phyloP scores from a whole-genome alignment of 2,329 filamentous ascomycete genomes.

The Sclerotinia minor region DNA sequence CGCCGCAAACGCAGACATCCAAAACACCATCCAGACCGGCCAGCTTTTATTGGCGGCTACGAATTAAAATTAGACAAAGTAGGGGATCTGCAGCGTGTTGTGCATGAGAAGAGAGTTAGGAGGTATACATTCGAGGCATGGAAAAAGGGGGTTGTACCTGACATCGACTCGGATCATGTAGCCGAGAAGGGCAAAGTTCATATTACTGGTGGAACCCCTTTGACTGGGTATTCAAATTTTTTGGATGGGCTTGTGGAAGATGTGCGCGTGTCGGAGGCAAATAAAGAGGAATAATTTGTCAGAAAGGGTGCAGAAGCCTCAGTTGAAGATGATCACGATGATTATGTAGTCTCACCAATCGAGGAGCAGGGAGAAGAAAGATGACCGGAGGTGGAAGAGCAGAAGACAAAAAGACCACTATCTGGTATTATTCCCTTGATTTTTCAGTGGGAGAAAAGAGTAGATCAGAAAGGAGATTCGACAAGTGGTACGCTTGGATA shows the following conservation, averaged over 20 bases:
- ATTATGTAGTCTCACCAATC: not conserved
- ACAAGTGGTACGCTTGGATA: not conserved
- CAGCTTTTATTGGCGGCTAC: slow-evolving; percentile 21
- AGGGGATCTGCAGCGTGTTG: slow-evolving; percentile 9
- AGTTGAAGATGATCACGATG: not conserved
- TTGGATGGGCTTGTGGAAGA: not conserved
- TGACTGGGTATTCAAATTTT: not conserved
- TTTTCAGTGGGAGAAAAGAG: not conserved
- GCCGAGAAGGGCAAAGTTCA: not conserved
- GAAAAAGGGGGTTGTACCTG: slow-evolving; percentile 16
- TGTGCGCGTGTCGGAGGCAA: not conserved
- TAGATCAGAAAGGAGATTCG: not conserved
- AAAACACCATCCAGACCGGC: slow-evolving; percentile 8
- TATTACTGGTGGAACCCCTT: not conserved
- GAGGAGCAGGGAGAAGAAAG: not conserved
- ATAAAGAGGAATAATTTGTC: not conserved
- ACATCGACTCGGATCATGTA: not conserved
- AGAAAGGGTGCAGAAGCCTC: not conserved
- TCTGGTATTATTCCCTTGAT: slow-evolving; percentile 4
- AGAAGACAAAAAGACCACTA: not conserved
- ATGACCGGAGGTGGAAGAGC: not conserved
- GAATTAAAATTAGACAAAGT: slow-evolving; percentile 14
- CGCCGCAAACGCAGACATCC: not conserved
- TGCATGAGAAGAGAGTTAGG: not conserved
- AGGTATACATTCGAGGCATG: slow-evolving; percentile 15